These are phyloP conservation scores for Cetraspora pellucida DNA, from an alignment of 192 early-diverging fungal genomes.

Conservation along the genomic window DNA sequence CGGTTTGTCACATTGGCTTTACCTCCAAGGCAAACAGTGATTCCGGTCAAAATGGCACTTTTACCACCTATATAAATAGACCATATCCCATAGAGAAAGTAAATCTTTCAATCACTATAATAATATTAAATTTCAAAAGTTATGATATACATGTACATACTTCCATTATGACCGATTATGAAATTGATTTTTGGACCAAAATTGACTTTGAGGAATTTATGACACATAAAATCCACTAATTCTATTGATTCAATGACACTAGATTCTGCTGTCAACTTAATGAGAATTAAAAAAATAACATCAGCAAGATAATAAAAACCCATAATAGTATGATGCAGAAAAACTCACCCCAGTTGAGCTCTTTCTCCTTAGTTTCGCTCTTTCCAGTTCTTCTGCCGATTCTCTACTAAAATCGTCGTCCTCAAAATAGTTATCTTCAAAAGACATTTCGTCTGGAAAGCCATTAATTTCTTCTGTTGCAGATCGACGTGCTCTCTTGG, in stretches of 20 bases:
- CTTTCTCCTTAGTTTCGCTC: neutral
- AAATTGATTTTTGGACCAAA: constrained; percentile 93
- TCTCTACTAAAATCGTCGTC: neutral
- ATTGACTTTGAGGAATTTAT: constrained; percentile 73
- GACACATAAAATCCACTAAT: constrained; percentile 95
- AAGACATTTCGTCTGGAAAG: neutral
- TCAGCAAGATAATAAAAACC: neutral
- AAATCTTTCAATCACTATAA: neutral
- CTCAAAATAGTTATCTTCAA: neutral
- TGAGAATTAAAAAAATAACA: neutral
- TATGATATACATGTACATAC: constrained; percentile 42
- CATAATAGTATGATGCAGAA: neutral
- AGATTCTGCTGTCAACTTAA: constrained; percentile 52
- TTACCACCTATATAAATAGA: constrained; percentile 73
- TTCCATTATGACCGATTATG: constrained; percentile 95
- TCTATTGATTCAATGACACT: constrained; percentile 84
- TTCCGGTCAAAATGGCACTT: constrained; percentile 89
- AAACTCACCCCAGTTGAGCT: neutral
- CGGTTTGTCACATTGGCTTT: constrained; percentile 88
- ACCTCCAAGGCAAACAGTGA: constrained; percentile 90
- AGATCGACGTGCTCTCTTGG: constrained; percentile 14
- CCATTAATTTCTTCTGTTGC: constrained; percentile 9
- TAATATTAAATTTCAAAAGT: neutral
- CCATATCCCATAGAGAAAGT: neutral
- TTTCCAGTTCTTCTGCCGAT: neutral